Evolutionary conservation across 352 stramenopile species (phyloP).

Genomic region (Globisporangium acanthophoron): DNA sequence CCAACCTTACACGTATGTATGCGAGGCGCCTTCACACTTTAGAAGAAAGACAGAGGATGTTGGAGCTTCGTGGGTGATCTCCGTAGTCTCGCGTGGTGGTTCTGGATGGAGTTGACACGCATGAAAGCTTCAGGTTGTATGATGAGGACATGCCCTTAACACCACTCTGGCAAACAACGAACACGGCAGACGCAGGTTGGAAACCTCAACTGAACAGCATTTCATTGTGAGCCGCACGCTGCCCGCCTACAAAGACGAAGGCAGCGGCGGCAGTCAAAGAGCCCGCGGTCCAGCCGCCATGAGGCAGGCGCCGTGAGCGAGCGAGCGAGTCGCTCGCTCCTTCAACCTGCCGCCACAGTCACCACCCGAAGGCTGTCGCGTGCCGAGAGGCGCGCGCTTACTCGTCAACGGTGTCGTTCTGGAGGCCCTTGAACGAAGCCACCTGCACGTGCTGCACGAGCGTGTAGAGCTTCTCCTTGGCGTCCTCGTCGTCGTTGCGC

Average conservation of each 20-base stretch:
- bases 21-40: constrained; percentile 9
- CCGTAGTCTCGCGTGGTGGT: no score
- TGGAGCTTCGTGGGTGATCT: constrained; percentile 4
- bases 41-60: constrained; percentile 10
- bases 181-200: constrained; percentile 1
- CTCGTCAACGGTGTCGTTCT: constrained; percentile 95
- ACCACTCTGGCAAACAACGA: neutral
- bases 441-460: constrained; percentile 97
- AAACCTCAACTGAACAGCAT: constrained; percentile 19
- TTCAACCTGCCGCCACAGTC: constrained; percentile 1
- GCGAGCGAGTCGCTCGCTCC: neutral
- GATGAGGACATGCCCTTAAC: no score
- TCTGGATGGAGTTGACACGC: no score
- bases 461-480: constrained; percentile 99
- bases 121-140: neutral
- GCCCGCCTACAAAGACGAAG: neutral
- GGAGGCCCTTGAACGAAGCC: constrained; percentile 93
- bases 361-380: neutral
- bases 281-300: neutral
- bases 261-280: neutral
- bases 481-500: constrained; percentile 99
- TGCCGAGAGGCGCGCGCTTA: constrained; percentile 29
- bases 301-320: neutral
- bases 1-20: constrained; percentile 14
- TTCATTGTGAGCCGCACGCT: constrained; percentile 5